These are phyloP conservation scores for Apophysomyces variabilis DNA, from an alignment of 371 early-diverging fungal genomes.

Conservation along the genomic window DNA sequence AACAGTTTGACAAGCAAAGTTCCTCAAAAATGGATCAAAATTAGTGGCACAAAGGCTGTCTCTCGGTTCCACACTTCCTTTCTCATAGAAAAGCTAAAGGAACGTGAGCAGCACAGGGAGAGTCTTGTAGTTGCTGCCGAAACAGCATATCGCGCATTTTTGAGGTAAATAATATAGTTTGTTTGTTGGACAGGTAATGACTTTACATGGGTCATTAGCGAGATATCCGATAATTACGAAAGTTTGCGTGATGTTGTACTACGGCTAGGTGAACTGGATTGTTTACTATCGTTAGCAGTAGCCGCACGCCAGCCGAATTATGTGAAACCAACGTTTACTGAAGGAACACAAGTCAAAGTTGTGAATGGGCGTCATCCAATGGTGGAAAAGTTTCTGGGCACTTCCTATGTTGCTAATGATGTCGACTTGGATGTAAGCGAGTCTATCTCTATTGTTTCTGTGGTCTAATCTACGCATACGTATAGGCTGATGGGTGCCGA, in stretches of 20 bases:
- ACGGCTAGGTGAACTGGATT: conserved; percentile 74
- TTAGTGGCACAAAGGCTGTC: conserved; percentile 80
- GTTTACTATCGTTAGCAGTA: conserved; percentile 71
- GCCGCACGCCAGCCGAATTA: conserved; percentile 73
- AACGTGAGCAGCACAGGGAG: conserved; percentile 78
- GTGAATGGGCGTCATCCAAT: conserved; percentile 69
- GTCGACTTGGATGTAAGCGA: conserved; percentile 53
- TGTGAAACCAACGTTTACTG: conserved; percentile 67
- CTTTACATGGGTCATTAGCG: conserved; percentile 28
- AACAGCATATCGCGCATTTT: conserved; percentile 62
- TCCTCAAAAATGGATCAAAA: conserved; percentile 78
- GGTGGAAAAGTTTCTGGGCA: conserved; percentile 41
- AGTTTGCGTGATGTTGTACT: conserved; percentile 65
- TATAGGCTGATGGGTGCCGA: conserved; percentile 24
- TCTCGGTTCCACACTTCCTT: conserved; percentile 84
- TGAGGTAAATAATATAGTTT: conserved; percentile 19
- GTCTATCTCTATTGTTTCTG: neutral
- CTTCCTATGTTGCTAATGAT: conserved; percentile 72
- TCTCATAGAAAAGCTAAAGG: conserved; percentile 64
- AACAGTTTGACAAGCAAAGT: conserved; percentile 53
- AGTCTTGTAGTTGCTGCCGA: conserved; percentile 61
- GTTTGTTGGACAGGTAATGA: neutral
- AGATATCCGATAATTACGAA: conserved; percentile 67
- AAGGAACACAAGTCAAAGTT: conserved; percentile 46
- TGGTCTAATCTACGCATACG: neutral